Evolutionary conservation across 2,329 filamentous ascomycete species (phyloP).

Genomic region (Arthroderma sp.): DNA sequence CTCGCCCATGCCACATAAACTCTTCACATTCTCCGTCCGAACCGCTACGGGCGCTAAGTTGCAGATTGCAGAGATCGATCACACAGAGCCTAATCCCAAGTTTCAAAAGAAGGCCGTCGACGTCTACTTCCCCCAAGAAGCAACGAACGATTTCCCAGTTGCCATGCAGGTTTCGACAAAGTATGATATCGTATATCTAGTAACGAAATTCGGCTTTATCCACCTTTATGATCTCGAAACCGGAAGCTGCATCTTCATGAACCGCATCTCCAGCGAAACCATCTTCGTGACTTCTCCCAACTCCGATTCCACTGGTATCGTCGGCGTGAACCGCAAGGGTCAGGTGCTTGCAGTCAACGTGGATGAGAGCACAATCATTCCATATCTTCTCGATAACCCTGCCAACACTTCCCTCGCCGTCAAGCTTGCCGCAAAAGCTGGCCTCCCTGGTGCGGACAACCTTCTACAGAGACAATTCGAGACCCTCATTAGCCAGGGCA

Average conservation of each 20-base stretch:
- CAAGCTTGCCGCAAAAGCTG: constrained; percentile 88
- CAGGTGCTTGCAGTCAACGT: constrained; percentile 91
- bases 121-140: constrained; percentile 93
- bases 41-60: constrained; percentile 83
- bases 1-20: constrained; percentile 77
- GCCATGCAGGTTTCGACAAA: constrained; percentile 94
- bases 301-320: constrained; percentile 68
- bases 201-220: constrained; percentile 98
- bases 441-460: constrained; percentile 84
- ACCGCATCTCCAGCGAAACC: constrained; percentile 96
- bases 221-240: constrained; percentile 97
- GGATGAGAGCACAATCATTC: constrained; percentile 80
- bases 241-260: constrained; percentile 95
- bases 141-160: constrained; percentile 92
- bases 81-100: constrained; percentile 71
- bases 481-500: constrained; percentile 63
- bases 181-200: constrained; percentile 92
- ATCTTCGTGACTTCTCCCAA: constrained; percentile 92
- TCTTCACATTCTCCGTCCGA: constrained; percentile 93
- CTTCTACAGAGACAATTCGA: constrained; percentile 91
- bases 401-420: constrained; percentile 88
- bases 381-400: constrained; percentile 91
- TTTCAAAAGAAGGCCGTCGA: constrained; percentile 96
- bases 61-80: constrained; percentile 95
- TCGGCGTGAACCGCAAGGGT: constrained; percentile 94